Conservation (phyloP, 2,329 filamentous ascomycete genomes). For the Drechslerella dactyloides region DNA sequence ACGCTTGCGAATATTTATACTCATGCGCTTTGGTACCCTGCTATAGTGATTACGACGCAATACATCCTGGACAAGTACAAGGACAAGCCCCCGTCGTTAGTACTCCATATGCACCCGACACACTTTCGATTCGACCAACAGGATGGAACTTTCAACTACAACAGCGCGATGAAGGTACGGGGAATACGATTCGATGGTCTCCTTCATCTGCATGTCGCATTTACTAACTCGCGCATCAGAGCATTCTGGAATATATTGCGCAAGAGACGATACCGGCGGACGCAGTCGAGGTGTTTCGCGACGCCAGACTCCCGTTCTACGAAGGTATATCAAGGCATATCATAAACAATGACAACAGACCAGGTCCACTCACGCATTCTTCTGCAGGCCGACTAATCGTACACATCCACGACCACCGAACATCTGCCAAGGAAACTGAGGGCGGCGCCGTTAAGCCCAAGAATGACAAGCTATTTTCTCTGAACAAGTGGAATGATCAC, state of each 20-base stretch:
- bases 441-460: constrained; percentile 66
- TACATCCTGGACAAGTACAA: constrained; percentile 85
- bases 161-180: constrained; percentile 78
- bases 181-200: constrained; percentile 1
- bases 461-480: constrained; percentile 74
- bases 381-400: constrained; percentile 79
- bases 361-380: constrained; percentile 24
- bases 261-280: constrained; percentile 84
- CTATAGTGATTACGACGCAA: constrained; percentile 71
- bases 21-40: constrained; percentile 37
- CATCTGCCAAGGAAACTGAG: constrained; percentile 67
- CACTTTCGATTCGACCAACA: constrained; percentile 94
- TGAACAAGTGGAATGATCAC: constrained; percentile 90
- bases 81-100: constrained; percentile 76
- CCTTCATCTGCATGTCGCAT: neutral
- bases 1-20: constrained; percentile 26
- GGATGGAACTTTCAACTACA: constrained; percentile 88
- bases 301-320: constrained; percentile 79
- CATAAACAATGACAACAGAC: neutral
- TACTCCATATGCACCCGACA: constrained; percentile 81
- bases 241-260: constrained; percentile 75
- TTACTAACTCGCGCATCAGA: constrained; percentile 43
- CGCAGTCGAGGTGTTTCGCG: constrained; percentile 77
- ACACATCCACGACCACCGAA: constrained; percentile 86
- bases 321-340: constrained; percentile 66